Base-by-base conservation (phyloP, 352 stramenopile genomes). In the Peronospora tabacina region DNA sequence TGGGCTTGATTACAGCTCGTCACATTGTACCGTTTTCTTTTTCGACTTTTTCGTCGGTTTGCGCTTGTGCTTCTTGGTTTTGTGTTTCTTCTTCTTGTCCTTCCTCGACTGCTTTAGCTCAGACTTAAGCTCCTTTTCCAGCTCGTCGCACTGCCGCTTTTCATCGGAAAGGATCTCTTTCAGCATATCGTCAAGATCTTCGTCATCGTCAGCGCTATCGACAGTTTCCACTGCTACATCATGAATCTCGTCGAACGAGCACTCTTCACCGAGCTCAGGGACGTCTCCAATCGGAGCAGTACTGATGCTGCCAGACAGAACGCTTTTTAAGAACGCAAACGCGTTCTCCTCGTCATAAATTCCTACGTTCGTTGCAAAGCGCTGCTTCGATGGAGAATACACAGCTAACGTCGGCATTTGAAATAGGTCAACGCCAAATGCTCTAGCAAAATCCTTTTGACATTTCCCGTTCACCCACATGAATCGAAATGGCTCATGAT, bases 401-500 rank as follows among this genome's bases (percentile, higher is more conserved):
- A 91, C 73, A 11, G 73, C 73, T 1, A 91, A 47, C 0, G 77
- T 87, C 7, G 75, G 80, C 70, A 91, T 84, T 38, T 91, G 77
- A 52, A 81, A 91, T 15, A 68, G 52, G 7, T 75, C 80, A 22
- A 88, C 59, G 10, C 72, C 77, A 32, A 91, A 87, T 10, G 70
- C 77, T 35, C 76, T 70, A 0, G 80, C 80, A 32, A 89, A 87
- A 0, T 63, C 54, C n/a, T 55, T 70, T 35, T 91, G 80, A 34
- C 80, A 91, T 41, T 82, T 83, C 17, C 77, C 80, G 24, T 85
- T 87, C 10, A 79, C 66, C 72, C 74, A 86, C 71, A 89, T 79
- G 44, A 85, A 91, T 20, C 68, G 55, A 39, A 85, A 85, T 13
- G 80, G 77, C 47, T 87, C 68, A 7, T 61, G 58, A 10, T 68